Evolutionary conservation across 2,329 filamentous ascomycete genomes (phyloP), one percentile per base, ranked within the genome.

Genomic region (Colletotrichum trifolii): DNA sequence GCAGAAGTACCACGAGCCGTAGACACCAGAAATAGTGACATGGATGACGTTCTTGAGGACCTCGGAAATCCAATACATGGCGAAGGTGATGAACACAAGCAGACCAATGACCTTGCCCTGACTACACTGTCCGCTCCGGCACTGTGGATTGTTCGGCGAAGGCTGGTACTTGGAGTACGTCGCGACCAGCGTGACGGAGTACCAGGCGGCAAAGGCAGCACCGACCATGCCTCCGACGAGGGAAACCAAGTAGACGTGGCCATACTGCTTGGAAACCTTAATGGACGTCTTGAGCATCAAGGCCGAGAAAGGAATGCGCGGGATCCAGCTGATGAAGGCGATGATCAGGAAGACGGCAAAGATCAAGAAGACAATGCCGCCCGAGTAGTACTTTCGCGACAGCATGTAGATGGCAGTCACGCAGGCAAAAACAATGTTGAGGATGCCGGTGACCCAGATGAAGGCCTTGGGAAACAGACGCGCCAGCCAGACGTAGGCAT

Each of bases 21-120:
- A 97, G 0, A 97, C 89, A 0, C 95, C 94, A 0, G 93, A 91
- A 64, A 97, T 91, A 33, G 89, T 94, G 2, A 91, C 91, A 75
- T 98, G 94, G 50, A 97, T 92, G 0, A 92, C 94, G 78, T 97
- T 97, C 82, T 97, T 97, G 71, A 97, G 81, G 85, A 91, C 95
- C 76, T 98, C 95, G 2, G 92, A 91, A 69, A 97, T 89, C 95
- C 95, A 98, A 79, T 96, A 97, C 78, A 90, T 92, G 57, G 94
- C 90, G 72, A 98, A 97, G 0, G 94, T 97, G 70, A 94, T 86
- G 75, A 96, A 97, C 15, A 91, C 92, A 6, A 97, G 82, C 36
- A 97, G 79, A 0, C 94, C 94, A 66, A 94, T 94, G 48, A 97
- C 92, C 69, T 90, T 95, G 55, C 83, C 92, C 6, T 81, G 83